A percentile compares a stretch with the other conserved stretches of the same genome.
phyloP scores from a whole-genome alignment of 352 stramenopile genomes.

The Elongisporangium anandrum region DNA sequence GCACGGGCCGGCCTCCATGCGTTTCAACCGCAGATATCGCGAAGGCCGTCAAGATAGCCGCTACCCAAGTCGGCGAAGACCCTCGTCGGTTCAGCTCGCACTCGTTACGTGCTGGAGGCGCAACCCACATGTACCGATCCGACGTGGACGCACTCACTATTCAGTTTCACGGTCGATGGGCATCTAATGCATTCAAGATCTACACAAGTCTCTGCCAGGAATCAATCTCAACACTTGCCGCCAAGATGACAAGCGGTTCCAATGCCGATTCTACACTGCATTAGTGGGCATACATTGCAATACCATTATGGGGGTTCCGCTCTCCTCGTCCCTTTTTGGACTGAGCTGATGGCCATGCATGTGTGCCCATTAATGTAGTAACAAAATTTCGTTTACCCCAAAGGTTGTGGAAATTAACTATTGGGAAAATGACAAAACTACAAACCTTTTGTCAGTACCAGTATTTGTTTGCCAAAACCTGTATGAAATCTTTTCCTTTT shows the following conservation, averaged over 20 bases:
- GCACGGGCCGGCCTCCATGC: background rate
- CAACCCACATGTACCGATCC: slow-evolving; percentile 8
- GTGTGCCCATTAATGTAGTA: too few relatives aligned
- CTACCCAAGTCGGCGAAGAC: background rate
- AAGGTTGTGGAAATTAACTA: too few relatives aligned
- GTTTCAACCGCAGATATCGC: background rate
- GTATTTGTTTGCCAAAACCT: too few relatives aligned
- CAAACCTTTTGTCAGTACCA: too few relatives aligned
- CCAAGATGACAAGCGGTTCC: slow-evolving; percentile 5
- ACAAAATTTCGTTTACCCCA: too few relatives aligned
- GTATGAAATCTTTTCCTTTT: too few relatives aligned
- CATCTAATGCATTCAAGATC: slow-evolving; percentile 10
- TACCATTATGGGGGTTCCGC: slow-evolving; percentile 1
- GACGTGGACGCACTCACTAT: slow-evolving; percentile 7
- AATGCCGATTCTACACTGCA: slow-evolving; percentile 6
- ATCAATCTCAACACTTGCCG: slow-evolving; percentile 3
- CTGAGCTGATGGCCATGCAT: too few relatives aligned
- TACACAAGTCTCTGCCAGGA: slow-evolving; percentile 16
- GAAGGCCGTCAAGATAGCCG: background rate
- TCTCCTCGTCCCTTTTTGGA: too few relatives aligned
- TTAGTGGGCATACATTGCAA: slow-evolving; percentile 6
- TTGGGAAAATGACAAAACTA: too few relatives aligned
- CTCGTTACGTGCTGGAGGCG: slow-evolving; percentile 7
- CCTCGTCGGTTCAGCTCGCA: background rate
- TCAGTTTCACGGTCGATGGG: slow-evolving; percentile 12